Evolutionary conservation across 805 yeast genomes (phyloP).

Genomic region (Teunomyces aglyptinius): DNA sequence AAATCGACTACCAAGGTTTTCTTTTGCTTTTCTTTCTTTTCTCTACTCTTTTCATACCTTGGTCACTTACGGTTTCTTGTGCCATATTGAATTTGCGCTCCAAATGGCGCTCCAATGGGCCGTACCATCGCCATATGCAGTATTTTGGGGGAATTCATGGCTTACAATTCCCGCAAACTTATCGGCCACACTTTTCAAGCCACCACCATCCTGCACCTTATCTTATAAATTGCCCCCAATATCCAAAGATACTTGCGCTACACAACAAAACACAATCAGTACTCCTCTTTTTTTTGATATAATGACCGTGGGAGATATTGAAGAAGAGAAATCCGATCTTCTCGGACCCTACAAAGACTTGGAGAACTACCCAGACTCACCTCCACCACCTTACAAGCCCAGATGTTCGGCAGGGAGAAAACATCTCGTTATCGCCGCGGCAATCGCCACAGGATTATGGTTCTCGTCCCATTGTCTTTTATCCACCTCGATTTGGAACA

Average conservation of each 20-base stretch:
- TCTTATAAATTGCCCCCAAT: neutral
- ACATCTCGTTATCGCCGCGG: neutral
- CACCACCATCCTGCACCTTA: neutral
- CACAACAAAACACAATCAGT: too few relatives aligned
- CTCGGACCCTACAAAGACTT: neutral
- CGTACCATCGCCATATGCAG: too few relatives aligned
- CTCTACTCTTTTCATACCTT: too few relatives aligned
- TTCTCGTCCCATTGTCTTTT: neutral
- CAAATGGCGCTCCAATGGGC: too few relatives aligned
- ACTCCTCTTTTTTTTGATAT: too few relatives aligned
- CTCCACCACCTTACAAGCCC: neutral
- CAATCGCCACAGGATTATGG: neutral
- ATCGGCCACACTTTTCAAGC: neutral
- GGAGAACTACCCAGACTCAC: neutral
- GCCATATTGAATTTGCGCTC: too few relatives aligned
- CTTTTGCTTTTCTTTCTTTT: too few relatives aligned
- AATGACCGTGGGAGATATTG: neutral
- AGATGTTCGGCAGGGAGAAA: neutral
- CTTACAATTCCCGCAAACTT: too few relatives aligned
- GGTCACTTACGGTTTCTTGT: too few relatives aligned
- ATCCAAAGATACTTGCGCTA: neutral
- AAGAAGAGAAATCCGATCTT: neutral
- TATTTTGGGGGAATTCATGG: too few relatives aligned
- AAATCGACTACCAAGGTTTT: too few relatives aligned
- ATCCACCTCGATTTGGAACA: neutral